Conservation (phyloP, 1,284 basidiomycete genomes). For the Polyporus tsugae region DNA sequence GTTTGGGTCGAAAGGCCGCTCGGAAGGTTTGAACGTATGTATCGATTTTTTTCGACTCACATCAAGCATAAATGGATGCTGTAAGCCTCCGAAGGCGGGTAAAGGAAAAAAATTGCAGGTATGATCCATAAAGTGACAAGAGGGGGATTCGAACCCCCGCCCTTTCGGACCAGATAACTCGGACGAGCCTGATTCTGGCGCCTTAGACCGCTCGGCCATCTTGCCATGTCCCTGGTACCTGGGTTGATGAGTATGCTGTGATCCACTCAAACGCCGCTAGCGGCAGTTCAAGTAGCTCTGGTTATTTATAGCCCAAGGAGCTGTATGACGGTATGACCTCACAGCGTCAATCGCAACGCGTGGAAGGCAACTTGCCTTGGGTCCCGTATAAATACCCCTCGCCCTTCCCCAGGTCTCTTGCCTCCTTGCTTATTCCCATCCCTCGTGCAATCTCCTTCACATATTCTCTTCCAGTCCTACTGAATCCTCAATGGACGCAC, state of each 20-base stretch:
- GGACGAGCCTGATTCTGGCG: conserved; percentile 32
- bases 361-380: background rate
- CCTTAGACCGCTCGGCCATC: conserved; percentile 36
- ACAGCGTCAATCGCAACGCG: conserved; percentile 13
- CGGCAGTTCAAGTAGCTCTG: no score
- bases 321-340: conserved; percentile 13
- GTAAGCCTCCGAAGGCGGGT: no score
- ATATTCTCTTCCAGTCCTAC: conserved; percentile 12
- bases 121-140: conserved; percentile 20
- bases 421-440: background rate
- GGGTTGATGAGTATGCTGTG: no score
- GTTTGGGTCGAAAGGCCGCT: no score
- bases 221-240: no score
- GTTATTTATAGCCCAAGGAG: background rate
- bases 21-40: no score
- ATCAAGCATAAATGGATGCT: no score
- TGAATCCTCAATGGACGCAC: conserved; percentile 40
- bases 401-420: background rate
- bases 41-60: no score
- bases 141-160: conserved; percentile 55
- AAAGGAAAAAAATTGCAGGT: no score
- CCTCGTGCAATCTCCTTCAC: background rate
- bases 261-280: no score
- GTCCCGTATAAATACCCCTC: conserved; percentile 20
- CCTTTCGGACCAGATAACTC: conserved; percentile 47